These are phyloP conservation scores for Ananas comosus DNA, from an alignment of 176 grass and related monocot species.

Conservation along the genomic window DNA sequence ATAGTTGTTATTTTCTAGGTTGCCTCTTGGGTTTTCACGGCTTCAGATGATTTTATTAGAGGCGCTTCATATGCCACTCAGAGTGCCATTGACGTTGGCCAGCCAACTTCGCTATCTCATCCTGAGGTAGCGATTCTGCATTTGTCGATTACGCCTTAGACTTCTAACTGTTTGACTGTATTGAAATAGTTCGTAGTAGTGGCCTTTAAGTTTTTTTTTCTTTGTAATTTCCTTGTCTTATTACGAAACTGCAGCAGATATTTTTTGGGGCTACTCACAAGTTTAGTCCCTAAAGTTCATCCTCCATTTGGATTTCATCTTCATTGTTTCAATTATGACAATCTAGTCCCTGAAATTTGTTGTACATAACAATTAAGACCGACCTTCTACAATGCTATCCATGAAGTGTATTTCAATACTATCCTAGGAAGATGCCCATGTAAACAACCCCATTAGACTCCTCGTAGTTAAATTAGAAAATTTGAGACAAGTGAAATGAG, in stretches of 20 bases:
- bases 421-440: no score
- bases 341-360: no score
- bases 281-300: no score
- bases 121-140: conserved; percentile 41
- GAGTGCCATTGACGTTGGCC: conserved; percentile 43
- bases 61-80: conserved; percentile 27
- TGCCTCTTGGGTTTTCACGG: conserved; percentile 22
- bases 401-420: no score
- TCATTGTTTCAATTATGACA: no score
- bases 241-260: background rate
- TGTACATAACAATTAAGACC: no score
- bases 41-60: conserved; percentile 16
- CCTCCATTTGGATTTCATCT: no score
- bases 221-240: background rate
- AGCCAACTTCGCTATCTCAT: conserved; percentile 66
- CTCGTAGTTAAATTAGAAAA: no score
- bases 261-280: background rate
- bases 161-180: background rate
- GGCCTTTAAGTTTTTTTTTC: background rate
- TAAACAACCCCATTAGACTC: no score
- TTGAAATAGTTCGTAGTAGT: background rate
- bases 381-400: no score
- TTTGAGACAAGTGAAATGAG: no score
- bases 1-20: conserved; percentile 22
- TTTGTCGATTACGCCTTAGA: background rate